These are phyloP conservation scores for Juncus effusus DNA, from an alignment of 176 grass and related monocot genomes.

Conservation along the genomic window DNA sequence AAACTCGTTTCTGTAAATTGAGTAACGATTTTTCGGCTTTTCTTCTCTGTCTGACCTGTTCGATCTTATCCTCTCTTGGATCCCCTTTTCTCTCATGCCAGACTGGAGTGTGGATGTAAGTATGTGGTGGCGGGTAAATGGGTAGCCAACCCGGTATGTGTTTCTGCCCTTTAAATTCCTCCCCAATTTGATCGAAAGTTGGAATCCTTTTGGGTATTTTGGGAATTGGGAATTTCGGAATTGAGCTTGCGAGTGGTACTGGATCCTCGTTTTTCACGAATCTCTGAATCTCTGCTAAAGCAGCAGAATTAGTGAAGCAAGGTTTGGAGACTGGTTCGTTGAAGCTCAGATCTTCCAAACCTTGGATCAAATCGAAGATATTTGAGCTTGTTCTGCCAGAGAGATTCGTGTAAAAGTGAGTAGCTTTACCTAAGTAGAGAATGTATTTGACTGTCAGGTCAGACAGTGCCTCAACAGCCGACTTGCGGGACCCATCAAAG, in stretches of 20 bases:
- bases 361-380: constrained; percentile 45
- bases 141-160: constrained; percentile 58
- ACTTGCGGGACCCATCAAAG: constrained; percentile 34
- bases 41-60: constrained; percentile 37
- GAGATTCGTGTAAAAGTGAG: constrained; percentile 46
- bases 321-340: constrained; percentile 17
- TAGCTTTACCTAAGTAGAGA: constrained; percentile 39
- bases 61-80: constrained; percentile 27
- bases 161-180: constrained; percentile 31
- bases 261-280: constrained; percentile 33
- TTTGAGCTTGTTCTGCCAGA: constrained; percentile 43
- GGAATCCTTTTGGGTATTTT: constrained; percentile 4
- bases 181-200: constrained; percentile 38
- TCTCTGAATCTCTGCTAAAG: constrained; percentile 33
- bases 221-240: constrained; percentile 46
- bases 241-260: constrained; percentile 26
- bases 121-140: constrained; percentile 41
- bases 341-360: constrained; percentile 40
- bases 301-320: constrained; percentile 39
- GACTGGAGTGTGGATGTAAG: constrained; percentile 26
- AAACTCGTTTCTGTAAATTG: constrained; percentile 38
- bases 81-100: constrained; percentile 28
- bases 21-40: constrained; percentile 54
- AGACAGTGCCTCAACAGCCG: constrained; percentile 38
- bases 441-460: constrained; percentile 46